Evolutionary conservation across 1,284 basidiomycete species (phyloP).

Genomic region (Microbotryum saponariae): DNA sequence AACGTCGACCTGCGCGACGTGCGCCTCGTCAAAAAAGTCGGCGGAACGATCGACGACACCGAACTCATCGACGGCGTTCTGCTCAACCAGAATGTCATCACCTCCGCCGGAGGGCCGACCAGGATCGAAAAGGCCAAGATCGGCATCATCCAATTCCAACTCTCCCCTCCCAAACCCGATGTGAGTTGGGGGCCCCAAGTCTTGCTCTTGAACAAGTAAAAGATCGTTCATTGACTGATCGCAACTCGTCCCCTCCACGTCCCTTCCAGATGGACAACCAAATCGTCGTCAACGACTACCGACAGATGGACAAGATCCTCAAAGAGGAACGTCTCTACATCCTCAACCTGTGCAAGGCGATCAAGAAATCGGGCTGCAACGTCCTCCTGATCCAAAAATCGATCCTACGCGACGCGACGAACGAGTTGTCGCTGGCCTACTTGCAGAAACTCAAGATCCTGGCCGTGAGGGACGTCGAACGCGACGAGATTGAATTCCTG

Average conservation of each 20-base stretch:
- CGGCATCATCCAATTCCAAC: conserved; percentile 96
- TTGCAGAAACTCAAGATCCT: conserved; percentile 96
- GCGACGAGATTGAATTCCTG: conserved; percentile 97
- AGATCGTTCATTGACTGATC: neutral
- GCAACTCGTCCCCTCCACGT: neutral
- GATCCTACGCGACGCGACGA: conserved; percentile 95
- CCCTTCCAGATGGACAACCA: conserved; percentile 91
- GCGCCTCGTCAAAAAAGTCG: conserved; percentile 95
- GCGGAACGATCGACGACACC: conserved; percentile 98
- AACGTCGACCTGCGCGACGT: conserved; percentile 96
- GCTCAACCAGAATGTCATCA: conserved; percentile 88
- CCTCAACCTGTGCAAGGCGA: conserved; percentile 97
- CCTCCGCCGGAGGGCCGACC: conserved; percentile 82
- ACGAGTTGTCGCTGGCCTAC: conserved; percentile 97
- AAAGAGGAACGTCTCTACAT: conserved; percentile 98
- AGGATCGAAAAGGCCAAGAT: conserved; percentile 99
- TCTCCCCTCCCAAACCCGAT: conserved; percentile 95
- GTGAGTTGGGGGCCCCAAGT: conserved; percentile 44
- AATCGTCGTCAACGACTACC: conserved; percentile 97
- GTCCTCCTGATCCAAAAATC: conserved; percentile 98
- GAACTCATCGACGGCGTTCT: conserved; percentile 86
- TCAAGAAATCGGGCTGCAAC: conserved; percentile 99
- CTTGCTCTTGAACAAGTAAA: neutral
- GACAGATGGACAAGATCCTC: conserved; percentile 99
- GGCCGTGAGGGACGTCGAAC: conserved; percentile 95